phyloP scores from a whole-genome alignment of 202 grass and related monocot species.

The Elaeis oleifera region DNA sequence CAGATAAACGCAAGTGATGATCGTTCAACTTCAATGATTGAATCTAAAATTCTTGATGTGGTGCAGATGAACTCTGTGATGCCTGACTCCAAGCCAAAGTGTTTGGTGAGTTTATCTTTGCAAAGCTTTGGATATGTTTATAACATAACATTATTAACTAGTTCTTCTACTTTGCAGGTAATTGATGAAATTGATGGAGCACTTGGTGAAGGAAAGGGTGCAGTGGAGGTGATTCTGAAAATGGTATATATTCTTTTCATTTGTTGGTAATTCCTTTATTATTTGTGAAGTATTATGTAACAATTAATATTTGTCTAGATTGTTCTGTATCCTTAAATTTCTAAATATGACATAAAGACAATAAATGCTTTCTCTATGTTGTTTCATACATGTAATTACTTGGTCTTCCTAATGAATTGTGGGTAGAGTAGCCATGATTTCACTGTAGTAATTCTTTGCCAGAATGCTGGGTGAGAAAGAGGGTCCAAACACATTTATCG shows the following conservation, averaged over 20 bases:
- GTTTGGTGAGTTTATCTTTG: conserved; percentile 60
- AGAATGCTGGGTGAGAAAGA: too few species aligned
- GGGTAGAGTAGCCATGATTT: too few species aligned
- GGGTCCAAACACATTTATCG: too few species aligned
- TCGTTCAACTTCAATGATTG: conserved; percentile 80
- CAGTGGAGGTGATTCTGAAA: conserved; percentile 86
- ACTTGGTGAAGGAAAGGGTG: conserved; percentile 84
- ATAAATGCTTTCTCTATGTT: too few species aligned
- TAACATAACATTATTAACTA: conserved; percentile 21
- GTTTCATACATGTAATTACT: too few species aligned
- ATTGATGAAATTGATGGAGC: conserved; percentile 99
- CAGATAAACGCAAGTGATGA: conserved; percentile 99
- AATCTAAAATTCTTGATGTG: conserved; percentile 91
- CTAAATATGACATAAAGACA: too few species aligned
- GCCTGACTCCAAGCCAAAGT: conserved; percentile 88
- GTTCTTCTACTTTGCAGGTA: conserved; percentile 36
- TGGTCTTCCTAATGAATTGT: too few species aligned
- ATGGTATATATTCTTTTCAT: conserved; percentile 37
- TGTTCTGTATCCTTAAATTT: background rate
- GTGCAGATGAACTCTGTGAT: conserved; percentile 97
- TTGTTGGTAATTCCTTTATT: background rate
- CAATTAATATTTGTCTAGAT: background rate
- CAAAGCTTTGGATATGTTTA: conserved; percentile 11
- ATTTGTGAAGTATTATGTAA: background rate
- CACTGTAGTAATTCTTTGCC: too few species aligned